Conservation (phyloP, 1,284 basidiomycete genomes). For the Sporisorium exsertum region DNA sequence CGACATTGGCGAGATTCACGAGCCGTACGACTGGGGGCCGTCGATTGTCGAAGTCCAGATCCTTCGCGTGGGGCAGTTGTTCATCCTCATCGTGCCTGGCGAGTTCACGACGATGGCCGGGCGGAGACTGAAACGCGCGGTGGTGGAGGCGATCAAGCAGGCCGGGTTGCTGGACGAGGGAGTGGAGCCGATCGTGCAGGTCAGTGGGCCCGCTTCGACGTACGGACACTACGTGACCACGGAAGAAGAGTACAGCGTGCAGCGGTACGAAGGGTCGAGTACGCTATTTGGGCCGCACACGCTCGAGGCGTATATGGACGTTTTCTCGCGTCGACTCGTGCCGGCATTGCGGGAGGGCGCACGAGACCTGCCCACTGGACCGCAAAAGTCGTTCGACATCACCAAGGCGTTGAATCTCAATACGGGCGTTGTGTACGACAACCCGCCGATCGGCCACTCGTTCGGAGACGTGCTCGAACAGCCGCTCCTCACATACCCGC, state of each 20-base stretch:
- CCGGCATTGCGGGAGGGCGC: slow-evolving; percentile 71
- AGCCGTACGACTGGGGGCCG: slow-evolving; percentile 82
- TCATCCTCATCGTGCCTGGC: slow-evolving; percentile 82
- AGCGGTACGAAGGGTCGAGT: slow-evolving; percentile 84
- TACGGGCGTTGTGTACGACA: slow-evolving; percentile 54
- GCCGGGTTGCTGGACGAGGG: slow-evolving; percentile 75
- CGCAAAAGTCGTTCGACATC: slow-evolving; percentile 77
- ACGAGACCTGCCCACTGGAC: slow-evolving; percentile 74
- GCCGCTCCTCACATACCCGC: slow-evolving; percentile 73
- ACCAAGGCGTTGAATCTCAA: slow-evolving; percentile 74
- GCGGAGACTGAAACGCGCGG: slow-evolving; percentile 73
- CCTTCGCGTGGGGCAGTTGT: slow-evolving; percentile 81
- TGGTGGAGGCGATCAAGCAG: slow-evolving; percentile 77
- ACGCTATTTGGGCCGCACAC: slow-evolving; percentile 85
- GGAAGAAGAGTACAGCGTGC: slow-evolving; percentile 79
- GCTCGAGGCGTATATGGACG: slow-evolving; percentile 82
- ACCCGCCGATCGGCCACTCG: slow-evolving; percentile 71
- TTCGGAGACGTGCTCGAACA: slow-evolving; percentile 79
- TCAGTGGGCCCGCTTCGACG: slow-evolving; percentile 79
- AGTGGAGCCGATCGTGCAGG: slow-evolving; percentile 54
- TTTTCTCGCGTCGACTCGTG: slow-evolving; percentile 72
- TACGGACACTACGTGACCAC: slow-evolving; percentile 81
- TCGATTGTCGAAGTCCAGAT: slow-evolving; percentile 82
- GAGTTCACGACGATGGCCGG: slow-evolving; percentile 76
- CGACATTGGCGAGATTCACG: slow-evolving; percentile 59